phyloP scores from a whole-genome alignment of 1,139 yeast species.

The Lodderomyces theae region DNA sequence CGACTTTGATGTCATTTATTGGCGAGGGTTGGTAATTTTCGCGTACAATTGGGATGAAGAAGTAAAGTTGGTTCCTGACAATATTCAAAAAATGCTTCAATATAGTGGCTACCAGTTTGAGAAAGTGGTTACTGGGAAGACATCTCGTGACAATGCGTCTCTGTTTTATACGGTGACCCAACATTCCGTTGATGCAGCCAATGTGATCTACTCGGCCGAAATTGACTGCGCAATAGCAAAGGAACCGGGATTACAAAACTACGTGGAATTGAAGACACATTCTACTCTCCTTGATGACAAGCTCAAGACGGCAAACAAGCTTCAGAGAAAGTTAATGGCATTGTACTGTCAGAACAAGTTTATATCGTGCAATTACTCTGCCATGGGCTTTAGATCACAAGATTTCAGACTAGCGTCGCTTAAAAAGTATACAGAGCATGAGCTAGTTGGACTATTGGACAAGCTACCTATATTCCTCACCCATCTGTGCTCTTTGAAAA shows the following conservation, averaged over 20 bases:
- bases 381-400: constrained; percentile 22
- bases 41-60: constrained; percentile 21
- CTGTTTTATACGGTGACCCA: constrained; percentile 20
- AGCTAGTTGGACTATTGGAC: constrained; percentile 15
- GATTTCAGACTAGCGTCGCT: constrained; percentile 20
- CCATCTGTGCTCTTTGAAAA: constrained; percentile 15
- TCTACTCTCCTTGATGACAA: constrained; percentile 10
- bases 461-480: constrained; percentile 16
- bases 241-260: constrained; percentile 14
- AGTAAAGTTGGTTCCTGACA: neutral
- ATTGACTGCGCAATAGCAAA: constrained; percentile 19
- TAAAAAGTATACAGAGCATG: constrained; percentile 18
- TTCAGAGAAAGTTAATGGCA: constrained; percentile 17
- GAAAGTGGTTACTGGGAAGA: constrained; percentile 18
- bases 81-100: constrained; percentile 12
- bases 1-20: constrained; percentile 21
- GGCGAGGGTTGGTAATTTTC: constrained; percentile 21
- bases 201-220: constrained; percentile 24
- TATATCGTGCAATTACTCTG: constrained; percentile 17
- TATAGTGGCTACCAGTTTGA: constrained; percentile 27
- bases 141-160: neutral
- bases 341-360: constrained; percentile 26
- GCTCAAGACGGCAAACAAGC: constrained; percentile 13
- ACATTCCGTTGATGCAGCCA: constrained; percentile 14
- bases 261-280: constrained; percentile 27